phyloP scores from a whole-genome alignment of 306 rosid species.

The Prunus dulcis region DNA sequence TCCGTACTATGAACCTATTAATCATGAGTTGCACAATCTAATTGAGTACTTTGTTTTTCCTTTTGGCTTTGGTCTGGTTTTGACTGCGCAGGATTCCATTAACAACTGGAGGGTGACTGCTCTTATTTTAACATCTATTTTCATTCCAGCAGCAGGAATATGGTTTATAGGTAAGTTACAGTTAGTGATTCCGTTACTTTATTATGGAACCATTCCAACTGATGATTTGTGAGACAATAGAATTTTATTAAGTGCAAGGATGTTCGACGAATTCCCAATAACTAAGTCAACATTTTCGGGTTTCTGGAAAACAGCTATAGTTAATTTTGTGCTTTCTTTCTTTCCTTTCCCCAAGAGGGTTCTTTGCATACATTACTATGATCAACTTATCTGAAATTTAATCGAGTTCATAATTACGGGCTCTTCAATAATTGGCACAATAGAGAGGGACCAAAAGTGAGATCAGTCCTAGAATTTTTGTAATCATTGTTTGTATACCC shows the following conservation, averaged over 20 bases:
- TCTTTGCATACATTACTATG: not conserved
- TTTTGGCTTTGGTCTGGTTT: slow-evolving; percentile 7
- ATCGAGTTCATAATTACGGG: not conserved
- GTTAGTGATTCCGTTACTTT: slow-evolving; percentile 5
- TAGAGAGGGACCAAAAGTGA: not conserved
- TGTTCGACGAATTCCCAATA: not conserved
- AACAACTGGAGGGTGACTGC: slow-evolving; percentile 71
- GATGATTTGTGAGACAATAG: not conserved
- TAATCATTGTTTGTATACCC: slow-evolving; percentile 1
- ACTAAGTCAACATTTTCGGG: no score
- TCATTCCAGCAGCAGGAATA: slow-evolving; percentile 62
- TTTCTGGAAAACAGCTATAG: not conserved
- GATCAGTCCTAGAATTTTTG: not conserved
- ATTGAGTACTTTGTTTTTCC: not conserved
- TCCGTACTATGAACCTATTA: not conserved
- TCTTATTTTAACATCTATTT: slow-evolving; percentile 60
- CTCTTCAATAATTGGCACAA: not conserved
- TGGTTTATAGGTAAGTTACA: slow-evolving; percentile 72
- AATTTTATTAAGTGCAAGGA: not conserved
- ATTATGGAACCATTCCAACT: not conserved
- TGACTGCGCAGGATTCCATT: slow-evolving; percentile 48
- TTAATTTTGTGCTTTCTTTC: not conserved
- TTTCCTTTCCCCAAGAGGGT: not conserved
- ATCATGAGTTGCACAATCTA: not conserved
- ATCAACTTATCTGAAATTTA: not conserved